Evolutionary conservation across 2,329 filamentous ascomycete genomes (phyloP).

Genomic region (Ciborinia camelliae): DNA sequence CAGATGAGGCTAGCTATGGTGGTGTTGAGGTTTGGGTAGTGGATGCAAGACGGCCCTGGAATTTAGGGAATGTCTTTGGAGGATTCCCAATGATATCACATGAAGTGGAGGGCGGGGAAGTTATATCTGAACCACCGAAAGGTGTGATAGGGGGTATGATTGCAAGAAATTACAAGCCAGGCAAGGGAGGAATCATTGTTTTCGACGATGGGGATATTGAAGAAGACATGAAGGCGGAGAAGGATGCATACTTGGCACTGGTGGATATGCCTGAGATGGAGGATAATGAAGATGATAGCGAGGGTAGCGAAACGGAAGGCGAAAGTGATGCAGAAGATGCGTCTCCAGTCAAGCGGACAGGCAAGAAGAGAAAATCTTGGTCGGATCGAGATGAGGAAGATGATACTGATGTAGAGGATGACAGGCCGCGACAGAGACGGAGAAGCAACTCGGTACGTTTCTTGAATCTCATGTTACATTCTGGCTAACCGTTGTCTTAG

Average conservation of each 20-base stretch:
- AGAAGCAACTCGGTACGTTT: constrained; percentile 79
- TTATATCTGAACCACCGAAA: constrained; percentile 47
- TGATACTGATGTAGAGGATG: constrained; percentile 63
- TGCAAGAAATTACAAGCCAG: constrained; percentile 66
- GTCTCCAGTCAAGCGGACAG: constrained; percentile 50
- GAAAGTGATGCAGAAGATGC: constrained; percentile 53
- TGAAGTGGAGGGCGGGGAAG: constrained; percentile 44
- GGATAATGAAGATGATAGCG: constrained; percentile 55
- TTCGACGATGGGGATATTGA: constrained; percentile 96
- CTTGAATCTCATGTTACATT: constrained; percentile 13
- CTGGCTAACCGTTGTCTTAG: constrained; percentile 40
- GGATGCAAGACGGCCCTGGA: constrained; percentile 90
- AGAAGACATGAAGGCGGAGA: constrained; percentile 70
- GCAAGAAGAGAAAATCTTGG: constrained; percentile 76
- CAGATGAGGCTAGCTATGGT: constrained; percentile 63
- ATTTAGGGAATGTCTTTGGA: constrained; percentile 88
- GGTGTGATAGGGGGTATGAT: constrained; percentile 75
- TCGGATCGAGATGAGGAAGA: constrained; percentile 63
- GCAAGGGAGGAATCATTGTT: constrained; percentile 84
- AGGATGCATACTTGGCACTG: constrained; percentile 79
- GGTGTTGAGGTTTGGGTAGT: constrained; percentile 96
- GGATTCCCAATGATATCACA: constrained; percentile 54
- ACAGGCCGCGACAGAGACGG: constrained; percentile 73
- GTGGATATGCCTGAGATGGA: constrained; percentile 84
- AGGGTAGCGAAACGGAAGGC: constrained; percentile 49